Base-by-base conservation (phyloP, 208 protist species). In the Lotmaria passim region DNA sequence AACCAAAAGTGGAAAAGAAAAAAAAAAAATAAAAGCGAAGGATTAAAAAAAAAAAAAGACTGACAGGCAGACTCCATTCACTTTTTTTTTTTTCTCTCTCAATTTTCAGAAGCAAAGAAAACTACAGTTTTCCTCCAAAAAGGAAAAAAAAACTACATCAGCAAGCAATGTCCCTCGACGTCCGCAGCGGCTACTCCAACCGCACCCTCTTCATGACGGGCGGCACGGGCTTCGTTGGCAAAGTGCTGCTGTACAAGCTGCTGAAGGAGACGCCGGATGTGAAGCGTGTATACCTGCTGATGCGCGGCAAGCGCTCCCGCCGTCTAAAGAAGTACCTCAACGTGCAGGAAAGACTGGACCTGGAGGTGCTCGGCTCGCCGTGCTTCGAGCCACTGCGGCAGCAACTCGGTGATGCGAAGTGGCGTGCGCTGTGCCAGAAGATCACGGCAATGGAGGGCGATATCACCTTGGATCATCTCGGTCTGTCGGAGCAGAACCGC, bases 181-280 rank as follows among this genome's bases (percentile, higher is more conserved):
- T 96, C 44, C 76, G 74, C 59, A 47, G 74, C 11, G 87, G 73
- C 7, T 97, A 91, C 60, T 70, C 73, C 12, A 75, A 75, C 15
- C 85, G 91, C 64, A 85, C 75, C 14, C 36, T 97, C 47, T 90
- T 97, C 65, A 59, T 93, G 17, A 97, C 90, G 11, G 93, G 93
- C 39, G 82, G 84, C 33, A 94, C 86, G 12, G 93, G 93, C 59
- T 94, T 97, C 52, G 82, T 97, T 11, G 93, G 93, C 11, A 97
- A 97, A 64, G 90, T 97, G 30, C 30, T 89, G 21, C 57, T 97
- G 19, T 92, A 82, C 62, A 94, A 94, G 72, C 64, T 97, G 17
- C 63, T 97, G 24, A 91, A 90, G 61, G 83, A 89, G 63, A 78
- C 87, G 24, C 88, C 88, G 5, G 88, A 93, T 69, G 58, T 95